These are phyloP conservation scores for Arthrobotrys sphaeroides DNA, from an alignment of 2,329 filamentous ascomycete species.

Conservation along the genomic window DNA sequence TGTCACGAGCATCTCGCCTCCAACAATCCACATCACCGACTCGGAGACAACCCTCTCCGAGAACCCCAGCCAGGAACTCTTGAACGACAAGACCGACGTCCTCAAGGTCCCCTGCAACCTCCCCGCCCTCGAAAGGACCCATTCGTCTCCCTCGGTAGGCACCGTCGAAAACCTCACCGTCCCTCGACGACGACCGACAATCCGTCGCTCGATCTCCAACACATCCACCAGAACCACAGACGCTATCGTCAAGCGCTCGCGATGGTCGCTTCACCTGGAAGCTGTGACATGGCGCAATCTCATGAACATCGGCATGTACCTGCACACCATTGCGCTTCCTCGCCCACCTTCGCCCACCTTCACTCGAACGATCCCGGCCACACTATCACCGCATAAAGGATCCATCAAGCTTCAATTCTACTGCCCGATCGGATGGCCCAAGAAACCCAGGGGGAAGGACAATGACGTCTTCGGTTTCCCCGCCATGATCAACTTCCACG, in stretches of 20 bases:
- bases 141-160: conserved; percentile 24
- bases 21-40: conserved; percentile 39
- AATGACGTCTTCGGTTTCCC: conserved; percentile 61
- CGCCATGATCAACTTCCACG: conserved; percentile 73
- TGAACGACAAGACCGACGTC: conserved; percentile 18
- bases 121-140: conserved; percentile 9
- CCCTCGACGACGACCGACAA: conserved; percentile 38
- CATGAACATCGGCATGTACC: conserved; percentile 74
- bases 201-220: conserved; percentile 48
- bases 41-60: conserved; percentile 44
- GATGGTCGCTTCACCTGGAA: conserved; percentile 71
- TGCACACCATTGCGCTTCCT: conserved; percentile 72
- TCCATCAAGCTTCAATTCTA: conserved; percentile 70
- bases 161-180: conserved; percentile 38
- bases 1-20: not conserved
- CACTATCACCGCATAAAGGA: conserved; percentile 63
- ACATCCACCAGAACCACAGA: conserved; percentile 43
- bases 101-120: conserved; percentile 17
- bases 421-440: conserved; percentile 63
- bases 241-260: conserved; percentile 58
- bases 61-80: not conserved
- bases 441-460: conserved; percentile 43
- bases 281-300: conserved; percentile 74
- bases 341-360: conserved; percentile 71
- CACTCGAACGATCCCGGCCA: conserved; percentile 67